phyloP scores from a whole-genome alignment of 163 green algal genomes.

The Prototheca cutis region DNA sequence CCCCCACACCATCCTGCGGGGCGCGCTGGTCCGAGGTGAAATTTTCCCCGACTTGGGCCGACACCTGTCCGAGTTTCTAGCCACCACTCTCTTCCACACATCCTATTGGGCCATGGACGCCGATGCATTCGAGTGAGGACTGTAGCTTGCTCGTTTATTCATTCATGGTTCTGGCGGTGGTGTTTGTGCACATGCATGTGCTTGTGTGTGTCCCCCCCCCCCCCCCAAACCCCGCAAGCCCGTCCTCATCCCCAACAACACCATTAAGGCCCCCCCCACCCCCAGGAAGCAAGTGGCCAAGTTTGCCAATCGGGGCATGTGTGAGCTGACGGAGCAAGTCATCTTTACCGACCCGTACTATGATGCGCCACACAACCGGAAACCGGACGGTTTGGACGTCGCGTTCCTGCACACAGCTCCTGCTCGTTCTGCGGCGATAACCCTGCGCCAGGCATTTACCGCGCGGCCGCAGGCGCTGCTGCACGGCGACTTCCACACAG shows the following conservation, averaged over 20 bases:
- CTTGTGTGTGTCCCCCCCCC: too few species aligned
- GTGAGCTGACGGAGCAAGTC: slow-evolving; percentile 82
- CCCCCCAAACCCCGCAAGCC: too few species aligned
- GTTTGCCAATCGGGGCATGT: slow-evolving; percentile 84
- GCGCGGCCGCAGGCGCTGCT: slow-evolving; percentile 69
- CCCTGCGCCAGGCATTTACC: slow-evolving; percentile 58
- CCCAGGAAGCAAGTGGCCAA: slow-evolving; percentile 28
- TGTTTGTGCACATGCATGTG: not conserved
- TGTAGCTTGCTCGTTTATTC: too few species aligned
- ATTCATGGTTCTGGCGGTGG: not conserved
- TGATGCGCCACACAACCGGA: slow-evolving; percentile 55
- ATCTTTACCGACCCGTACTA: slow-evolving; percentile 91
- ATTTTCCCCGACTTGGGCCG: slow-evolving; percentile 59
- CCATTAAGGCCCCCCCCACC: not conserved
- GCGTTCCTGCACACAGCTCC: slow-evolving; percentile 37
- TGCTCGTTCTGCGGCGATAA: slow-evolving; percentile 24
- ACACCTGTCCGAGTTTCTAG: slow-evolving; percentile 70
- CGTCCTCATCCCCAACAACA: not conserved
- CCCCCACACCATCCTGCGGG: slow-evolving; percentile 75
- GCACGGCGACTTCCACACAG: slow-evolving; percentile 96
- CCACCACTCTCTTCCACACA: slow-evolving; percentile 77
- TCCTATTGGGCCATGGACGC: slow-evolving; percentile 59
- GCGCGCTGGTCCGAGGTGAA: slow-evolving; percentile 52
- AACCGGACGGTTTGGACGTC: too few species aligned
- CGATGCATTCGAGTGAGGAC: slow-evolving; percentile 40